These are phyloP conservation scores for Clitopilus passeckerianus DNA, from an alignment of 768 basidiomycete species.

Conservation along the genomic window DNA sequence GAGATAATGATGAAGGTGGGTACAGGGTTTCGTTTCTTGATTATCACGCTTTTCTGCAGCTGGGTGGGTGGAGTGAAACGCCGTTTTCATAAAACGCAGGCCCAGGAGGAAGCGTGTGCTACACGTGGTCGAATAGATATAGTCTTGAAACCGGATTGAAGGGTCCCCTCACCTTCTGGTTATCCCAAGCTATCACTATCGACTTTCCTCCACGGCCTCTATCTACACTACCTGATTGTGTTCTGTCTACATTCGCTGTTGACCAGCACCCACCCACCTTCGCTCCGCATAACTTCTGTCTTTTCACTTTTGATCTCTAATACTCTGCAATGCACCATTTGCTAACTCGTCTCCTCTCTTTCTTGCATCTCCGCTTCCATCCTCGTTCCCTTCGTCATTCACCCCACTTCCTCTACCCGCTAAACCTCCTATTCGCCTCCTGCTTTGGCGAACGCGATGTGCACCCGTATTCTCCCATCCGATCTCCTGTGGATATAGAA, in stretches of 20 bases:
- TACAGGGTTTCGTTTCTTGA: not conserved
- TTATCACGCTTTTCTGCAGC: not conserved
- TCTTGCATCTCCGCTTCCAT: slow-evolving; percentile 4
- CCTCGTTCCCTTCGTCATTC: slow-evolving; percentile 10
- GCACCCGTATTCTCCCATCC: not conserved
- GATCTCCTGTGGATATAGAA: not conserved
- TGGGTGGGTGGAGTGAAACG: not conserved
- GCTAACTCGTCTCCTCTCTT: slow-evolving; percentile 1
- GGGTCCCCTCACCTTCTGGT: not conserved
- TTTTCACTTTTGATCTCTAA: not conserved
- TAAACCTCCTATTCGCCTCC: not conserved
- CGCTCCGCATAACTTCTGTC: not conserved
- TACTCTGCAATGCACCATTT: not conserved
- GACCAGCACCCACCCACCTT: not conserved
- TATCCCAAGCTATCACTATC: not conserved
- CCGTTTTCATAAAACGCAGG: not conserved
- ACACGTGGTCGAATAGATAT: not conserved
- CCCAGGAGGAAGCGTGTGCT: not conserved
- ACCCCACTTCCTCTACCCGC: not conserved
- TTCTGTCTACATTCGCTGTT: not conserved
- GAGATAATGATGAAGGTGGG: slow-evolving; percentile 2
- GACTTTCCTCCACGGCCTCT: not conserved
- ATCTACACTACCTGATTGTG: not conserved
- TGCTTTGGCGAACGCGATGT: not conserved
- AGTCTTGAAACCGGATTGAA: not conserved